Percentiles rank a stretch among this genome's conserved stretches.
phyloP scores from a whole-genome alignment of 306 rosid genomes.

The Canavalia gladiata region DNA sequence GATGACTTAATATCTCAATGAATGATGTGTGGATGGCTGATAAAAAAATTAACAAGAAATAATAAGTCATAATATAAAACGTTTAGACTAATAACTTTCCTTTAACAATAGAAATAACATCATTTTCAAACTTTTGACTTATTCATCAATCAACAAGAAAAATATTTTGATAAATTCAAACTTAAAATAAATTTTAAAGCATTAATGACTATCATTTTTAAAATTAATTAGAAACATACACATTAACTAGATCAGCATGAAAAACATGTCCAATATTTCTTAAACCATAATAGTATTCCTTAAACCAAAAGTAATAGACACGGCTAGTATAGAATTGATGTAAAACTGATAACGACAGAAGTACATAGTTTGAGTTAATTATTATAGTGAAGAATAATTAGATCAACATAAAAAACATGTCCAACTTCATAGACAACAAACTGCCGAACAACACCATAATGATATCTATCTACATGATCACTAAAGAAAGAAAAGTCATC shows the following conservation, averaged over 20 bases:
- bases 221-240: constrained; percentile 20
- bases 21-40: constrained; percentile 98
- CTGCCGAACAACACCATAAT: constrained; percentile 80
- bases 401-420: constrained; percentile 88
- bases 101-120: constrained; percentile 1
- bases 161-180: constrained; percentile 29
- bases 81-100: constrained; percentile 15
- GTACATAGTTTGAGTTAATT: constrained; percentile 48
- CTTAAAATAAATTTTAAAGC: constrained; percentile 3
- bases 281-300: constrained; percentile 8
- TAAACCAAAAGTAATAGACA: neutral
- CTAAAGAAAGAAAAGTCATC: constrained; percentile 48
- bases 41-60: constrained; percentile 43
- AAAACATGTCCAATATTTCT: neutral
- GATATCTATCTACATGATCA: constrained; percentile 85
- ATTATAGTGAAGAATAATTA: constrained; percentile 86
- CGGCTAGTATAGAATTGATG: constrained; percentile 27
- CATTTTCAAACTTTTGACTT: neutral
- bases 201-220: constrained; percentile 5
- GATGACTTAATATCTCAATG: constrained; percentile 99
- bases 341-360: constrained; percentile 27
- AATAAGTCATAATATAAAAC: constrained; percentile 19
- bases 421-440: constrained; percentile 95
- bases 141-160: constrained; percentile 1
- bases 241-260: neutral